These are phyloP conservation scores for Rhynchospora tenuis DNA, from an alignment of 176 grass and related monocot species.

Conservation along the genomic window DNA sequence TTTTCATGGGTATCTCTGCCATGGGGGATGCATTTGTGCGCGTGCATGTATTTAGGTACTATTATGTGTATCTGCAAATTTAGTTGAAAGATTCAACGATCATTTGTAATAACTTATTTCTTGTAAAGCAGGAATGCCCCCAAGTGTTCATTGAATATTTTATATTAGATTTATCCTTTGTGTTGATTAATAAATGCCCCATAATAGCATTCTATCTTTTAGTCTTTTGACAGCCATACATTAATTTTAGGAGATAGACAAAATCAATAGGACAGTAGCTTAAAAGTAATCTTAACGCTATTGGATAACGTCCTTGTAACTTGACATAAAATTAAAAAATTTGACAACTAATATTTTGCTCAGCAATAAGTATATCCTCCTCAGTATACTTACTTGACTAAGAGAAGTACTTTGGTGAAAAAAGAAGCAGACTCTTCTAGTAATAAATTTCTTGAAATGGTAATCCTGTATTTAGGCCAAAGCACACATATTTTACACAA, in stretches of 20 bases:
- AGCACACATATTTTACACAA: neutral
- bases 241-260: neutral
- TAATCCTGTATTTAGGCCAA: neutral
- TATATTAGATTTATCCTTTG: neutral
- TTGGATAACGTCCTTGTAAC: no score
- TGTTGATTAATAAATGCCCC: neutral
- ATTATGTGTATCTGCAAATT: neutral
- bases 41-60: neutral
- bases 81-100: neutral
- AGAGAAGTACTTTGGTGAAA: neutral
- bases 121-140: neutral
- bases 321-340: neutral
- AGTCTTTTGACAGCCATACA: neutral
- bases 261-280: neutral
- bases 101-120: neutral
- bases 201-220: neutral
- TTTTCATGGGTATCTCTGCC: neutral
- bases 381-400: neutral
- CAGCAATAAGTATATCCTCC: neutral
- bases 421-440: neutral
- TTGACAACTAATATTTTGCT: neutral
- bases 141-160: neutral
- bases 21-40: neutral
- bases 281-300: no score
- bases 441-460: neutral